Percentiles rank a stretch among this genome's conserved stretches.
phyloP scores from a whole-genome alignment of 2,329 filamentous ascomycete species.

The Fusarium sp. region DNA sequence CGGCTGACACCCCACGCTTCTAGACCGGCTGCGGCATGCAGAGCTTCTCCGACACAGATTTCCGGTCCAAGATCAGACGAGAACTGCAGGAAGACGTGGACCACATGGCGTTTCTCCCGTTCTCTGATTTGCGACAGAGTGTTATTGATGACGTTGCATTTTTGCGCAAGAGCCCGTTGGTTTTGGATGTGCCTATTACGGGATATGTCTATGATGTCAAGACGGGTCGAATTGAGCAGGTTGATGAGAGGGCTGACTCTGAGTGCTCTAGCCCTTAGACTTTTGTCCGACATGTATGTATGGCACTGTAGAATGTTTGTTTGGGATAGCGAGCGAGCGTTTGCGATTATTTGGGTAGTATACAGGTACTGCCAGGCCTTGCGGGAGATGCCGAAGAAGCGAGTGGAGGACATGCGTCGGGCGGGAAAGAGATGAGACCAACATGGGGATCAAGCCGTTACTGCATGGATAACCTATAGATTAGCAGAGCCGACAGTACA shows the following conservation, averaged over 20 bases:
- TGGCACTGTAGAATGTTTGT: too few species aligned
- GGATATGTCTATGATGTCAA: constrained; percentile 84
- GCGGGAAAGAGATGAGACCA: too few species aligned
- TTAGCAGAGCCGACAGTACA: too few species aligned
- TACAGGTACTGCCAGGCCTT: too few species aligned
- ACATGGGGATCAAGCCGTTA: too few species aligned
- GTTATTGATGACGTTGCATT: constrained; percentile 73
- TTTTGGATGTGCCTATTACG: constrained; percentile 70
- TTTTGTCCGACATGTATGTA: too few species aligned
- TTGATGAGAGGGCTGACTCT: constrained; percentile 28
- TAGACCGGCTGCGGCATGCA: constrained; percentile 66
- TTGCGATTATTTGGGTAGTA: too few species aligned
- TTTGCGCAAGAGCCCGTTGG: constrained; percentile 66
- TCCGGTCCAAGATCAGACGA: constrained; percentile 63
- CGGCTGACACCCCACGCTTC: constrained; percentile 28
- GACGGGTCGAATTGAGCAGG: constrained; percentile 64
- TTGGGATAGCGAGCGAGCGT: too few species aligned
- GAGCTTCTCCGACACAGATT: constrained; percentile 69
- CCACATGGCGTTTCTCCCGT: constrained; percentile 71
- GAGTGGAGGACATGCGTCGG: too few species aligned
- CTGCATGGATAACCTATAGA: too few species aligned
- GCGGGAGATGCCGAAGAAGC: too few species aligned
- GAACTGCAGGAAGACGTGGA: constrained; percentile 65
- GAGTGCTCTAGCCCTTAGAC: constrained; percentile 23
- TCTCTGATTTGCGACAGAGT: constrained; percentile 69